A percentile compares a stretch with the other conserved stretches of the same genome.
Evolutionary conservation across 768 basidiomycete genomes (phyloP).

Genomic region (Suillus occidentalis): DNA sequence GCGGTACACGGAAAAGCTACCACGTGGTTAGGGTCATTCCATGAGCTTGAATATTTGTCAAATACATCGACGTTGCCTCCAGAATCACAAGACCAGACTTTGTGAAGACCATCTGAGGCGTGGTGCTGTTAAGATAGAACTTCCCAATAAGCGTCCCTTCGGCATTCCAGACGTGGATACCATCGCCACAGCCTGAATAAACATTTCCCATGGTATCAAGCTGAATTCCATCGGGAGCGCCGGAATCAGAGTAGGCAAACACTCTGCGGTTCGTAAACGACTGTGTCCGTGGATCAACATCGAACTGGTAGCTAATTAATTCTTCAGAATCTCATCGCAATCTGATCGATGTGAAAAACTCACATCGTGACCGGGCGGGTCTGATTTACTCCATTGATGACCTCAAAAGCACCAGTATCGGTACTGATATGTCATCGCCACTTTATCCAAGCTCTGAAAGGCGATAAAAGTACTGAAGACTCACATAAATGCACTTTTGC

Average conservation of each 20-base stretch:
- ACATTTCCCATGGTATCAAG: conserved; percentile 66
- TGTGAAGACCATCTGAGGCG: conserved; percentile 42
- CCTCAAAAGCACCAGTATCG: conserved; percentile 37
- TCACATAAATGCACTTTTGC: too few relatives aligned
- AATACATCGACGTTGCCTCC: conserved; percentile 39
- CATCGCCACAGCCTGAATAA: conserved; percentile 66
- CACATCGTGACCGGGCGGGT: conserved; percentile 70
- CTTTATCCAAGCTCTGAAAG: conserved; percentile 5
- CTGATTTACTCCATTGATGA: conserved; percentile 45
- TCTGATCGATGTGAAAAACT: conserved; percentile 22
- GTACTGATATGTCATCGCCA: conserved; percentile 24
- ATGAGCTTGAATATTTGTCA: conserved; percentile 36
- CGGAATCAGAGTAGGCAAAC: conserved; percentile 37
- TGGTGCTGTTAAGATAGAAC: conserved; percentile 47
- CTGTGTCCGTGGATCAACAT: too few relatives aligned
- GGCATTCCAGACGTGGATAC: conserved; percentile 59
- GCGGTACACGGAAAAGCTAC: neutral
- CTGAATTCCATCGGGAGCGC: conserved; percentile 67
- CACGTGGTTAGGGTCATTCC: conserved; percentile 26
- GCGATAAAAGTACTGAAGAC: conserved; percentile 19
- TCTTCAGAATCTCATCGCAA: too few relatives aligned
- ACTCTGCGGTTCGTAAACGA: too few relatives aligned
- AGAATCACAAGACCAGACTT: conserved; percentile 40
- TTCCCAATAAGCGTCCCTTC: conserved; percentile 64
- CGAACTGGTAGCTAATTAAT: too few relatives aligned